phyloP scores from a whole-genome alignment of 331 rosid genomes.

The Malus hybrid region DNA sequence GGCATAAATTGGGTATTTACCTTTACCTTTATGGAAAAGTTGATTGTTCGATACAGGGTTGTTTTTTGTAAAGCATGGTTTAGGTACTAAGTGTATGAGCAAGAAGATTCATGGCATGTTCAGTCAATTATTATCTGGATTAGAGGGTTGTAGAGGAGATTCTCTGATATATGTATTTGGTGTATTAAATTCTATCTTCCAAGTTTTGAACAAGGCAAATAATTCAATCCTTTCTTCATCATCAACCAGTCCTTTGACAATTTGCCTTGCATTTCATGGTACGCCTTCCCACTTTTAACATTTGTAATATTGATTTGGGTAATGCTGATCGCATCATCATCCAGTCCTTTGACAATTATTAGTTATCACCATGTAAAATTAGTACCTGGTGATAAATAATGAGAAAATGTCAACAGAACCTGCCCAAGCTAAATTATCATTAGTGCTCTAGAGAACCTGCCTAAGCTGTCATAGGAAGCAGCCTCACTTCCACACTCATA shows the following conservation, averaged over 20 bases:
- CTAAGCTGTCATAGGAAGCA: neutral
- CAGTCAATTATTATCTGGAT: neutral
- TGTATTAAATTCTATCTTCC: neutral
- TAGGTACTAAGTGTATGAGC: neutral
- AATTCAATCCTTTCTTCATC: neutral
- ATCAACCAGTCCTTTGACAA: neutral
- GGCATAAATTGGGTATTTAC: slow-evolving; percentile 20
- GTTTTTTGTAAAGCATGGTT: slow-evolving; percentile 26
- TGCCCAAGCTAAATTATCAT: neutral
- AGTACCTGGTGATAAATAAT: too few relatives aligned
- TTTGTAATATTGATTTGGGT: neutral
- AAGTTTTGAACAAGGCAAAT: neutral
- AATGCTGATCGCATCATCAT: too few relatives aligned
- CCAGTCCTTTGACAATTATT: too few relatives aligned
- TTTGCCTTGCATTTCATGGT: neutral
- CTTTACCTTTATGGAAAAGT: slow-evolving; percentile 16
- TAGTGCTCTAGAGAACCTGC: neutral
- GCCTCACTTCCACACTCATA: slow-evolving; percentile 1
- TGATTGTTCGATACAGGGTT: neutral
- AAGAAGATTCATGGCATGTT: neutral
- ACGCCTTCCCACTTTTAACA: neutral
- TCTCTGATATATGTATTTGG: slow-evolving; percentile 3
- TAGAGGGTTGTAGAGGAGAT: slow-evolving; percentile 1
- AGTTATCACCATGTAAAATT: too few relatives aligned
- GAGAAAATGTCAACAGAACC: too few relatives aligned